These are phyloP conservation scores for Sphaerobolus stellatus DNA, from an alignment of 1,284 basidiomycete genomes.

Conservation along the genomic window DNA sequence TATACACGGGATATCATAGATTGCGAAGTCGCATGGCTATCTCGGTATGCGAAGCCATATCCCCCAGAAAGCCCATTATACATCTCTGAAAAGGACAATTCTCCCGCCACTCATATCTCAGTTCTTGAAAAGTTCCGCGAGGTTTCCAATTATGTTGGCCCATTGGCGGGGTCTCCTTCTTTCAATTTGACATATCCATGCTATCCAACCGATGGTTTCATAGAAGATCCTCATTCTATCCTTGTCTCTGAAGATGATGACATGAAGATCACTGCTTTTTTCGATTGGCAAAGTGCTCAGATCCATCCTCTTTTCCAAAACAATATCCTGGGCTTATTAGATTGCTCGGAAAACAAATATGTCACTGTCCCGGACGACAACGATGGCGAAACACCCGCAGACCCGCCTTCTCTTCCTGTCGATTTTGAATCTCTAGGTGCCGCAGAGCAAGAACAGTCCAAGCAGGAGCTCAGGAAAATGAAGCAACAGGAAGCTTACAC, in stretches of 20 bases:
- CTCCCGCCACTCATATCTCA: background rate
- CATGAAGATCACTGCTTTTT: background rate
- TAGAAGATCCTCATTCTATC: no score
- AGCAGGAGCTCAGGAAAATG: background rate
- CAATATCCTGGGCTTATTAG: background rate
- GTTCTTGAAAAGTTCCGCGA: background rate
- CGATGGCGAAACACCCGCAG: background rate
- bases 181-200: background rate
- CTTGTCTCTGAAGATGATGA: background rate
- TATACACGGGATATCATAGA: background rate
- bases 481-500: no score
- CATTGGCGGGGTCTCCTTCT: background rate
- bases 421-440: background rate
- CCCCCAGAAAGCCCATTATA: background rate
- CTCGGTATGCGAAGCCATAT: background rate
- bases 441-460: background rate
- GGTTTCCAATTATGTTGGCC: background rate
- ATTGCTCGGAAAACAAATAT: background rate
- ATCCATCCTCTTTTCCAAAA: background rate
- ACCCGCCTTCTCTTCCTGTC: background rate
- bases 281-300: background rate
- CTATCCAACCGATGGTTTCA: background rate
- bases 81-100: background rate
- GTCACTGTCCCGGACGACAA: background rate
- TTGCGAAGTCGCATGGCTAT: background rate